Percentiles rank a stretch among this genome's conserved stretches.
These are phyloP conservation scores for Calocera cornea DNA, from an alignment of 768 basidiomycete genomes.

Conservation along the genomic window DNA sequence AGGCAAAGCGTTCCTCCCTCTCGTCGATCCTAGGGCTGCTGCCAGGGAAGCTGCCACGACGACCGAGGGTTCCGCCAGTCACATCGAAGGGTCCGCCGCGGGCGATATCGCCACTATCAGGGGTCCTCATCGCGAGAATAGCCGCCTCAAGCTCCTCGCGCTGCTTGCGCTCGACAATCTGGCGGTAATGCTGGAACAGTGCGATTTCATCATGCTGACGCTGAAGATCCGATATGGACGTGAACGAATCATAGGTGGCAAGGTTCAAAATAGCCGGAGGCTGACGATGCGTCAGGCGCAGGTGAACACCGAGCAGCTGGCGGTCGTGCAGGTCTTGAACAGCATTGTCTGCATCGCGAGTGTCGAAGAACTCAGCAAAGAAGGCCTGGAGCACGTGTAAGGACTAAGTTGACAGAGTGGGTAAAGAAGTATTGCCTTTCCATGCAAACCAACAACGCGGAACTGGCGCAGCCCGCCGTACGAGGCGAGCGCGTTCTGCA, in stretches of 20 bases:
- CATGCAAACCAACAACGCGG: slow-evolving; percentile 11
- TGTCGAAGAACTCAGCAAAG: slow-evolving; percentile 54
- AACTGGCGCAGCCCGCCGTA: slow-evolving; percentile 26
- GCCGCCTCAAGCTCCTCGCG: neutral
- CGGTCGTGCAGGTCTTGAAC: slow-evolving; percentile 37
- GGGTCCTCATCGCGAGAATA: neutral
- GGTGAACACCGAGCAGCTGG: slow-evolving; percentile 38
- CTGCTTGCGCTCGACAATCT: neutral
- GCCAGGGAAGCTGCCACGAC: neutral
- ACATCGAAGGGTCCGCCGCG: neutral
- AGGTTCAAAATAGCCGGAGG: slow-evolving; percentile 8
- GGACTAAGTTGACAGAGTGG: neutral
- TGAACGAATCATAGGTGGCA: neutral
- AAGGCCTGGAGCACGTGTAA: slow-evolving; percentile 28
- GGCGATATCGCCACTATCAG: neutral
- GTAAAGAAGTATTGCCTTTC: slow-evolving; percentile 4
- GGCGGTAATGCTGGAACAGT: neutral
- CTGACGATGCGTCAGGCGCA: slow-evolving; percentile 25
- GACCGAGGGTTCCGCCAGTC: neutral
- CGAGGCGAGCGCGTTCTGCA: slow-evolving; percentile 21
- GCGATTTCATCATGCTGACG: neutral
- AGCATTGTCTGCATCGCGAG: slow-evolving; percentile 42
- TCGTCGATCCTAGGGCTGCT: slow-evolving; percentile 3
- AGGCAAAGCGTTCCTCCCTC: neutral
- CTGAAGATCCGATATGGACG: neutral